Evolutionary conservation across 768 basidiomycete genomes (phyloP), one percentile per base, ranked within the genome.

Genomic region (Rhodotorula kratochvilovae): DNA sequence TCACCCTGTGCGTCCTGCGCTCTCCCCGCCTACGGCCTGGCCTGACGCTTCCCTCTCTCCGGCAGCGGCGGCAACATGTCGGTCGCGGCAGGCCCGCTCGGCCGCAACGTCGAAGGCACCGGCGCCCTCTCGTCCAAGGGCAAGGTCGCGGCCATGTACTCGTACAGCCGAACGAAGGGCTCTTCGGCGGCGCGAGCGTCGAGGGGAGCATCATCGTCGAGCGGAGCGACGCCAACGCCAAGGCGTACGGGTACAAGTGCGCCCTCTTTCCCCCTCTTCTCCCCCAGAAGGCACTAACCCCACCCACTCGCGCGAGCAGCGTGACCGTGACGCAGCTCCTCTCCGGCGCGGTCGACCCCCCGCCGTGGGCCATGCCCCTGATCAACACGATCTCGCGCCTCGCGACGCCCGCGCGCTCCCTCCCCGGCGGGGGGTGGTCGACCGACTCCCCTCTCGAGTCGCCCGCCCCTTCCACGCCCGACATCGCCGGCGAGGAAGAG

Each of bases 101-200:
- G 95, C 31, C 87, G 95, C 39, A 97, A 92, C 78, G 91, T 82
- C 36, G 95, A 98, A 82, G 95, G 92, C 7, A 84, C 84, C 5
- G 93, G 92, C 27, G 84, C 91, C 1, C 73, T 98, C 56, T 96
- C 87, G 77, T 85, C 90, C 2, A 89, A 86, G 61, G 94, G 94
- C 57, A 90, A 88, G 78, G 82, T 96, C 10, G 91, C 95, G 11
- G 92, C 93, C 46, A 96, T 98, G 92, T 92, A 82, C 70, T 80
- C 79, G 2, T 83, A 83, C 72, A 81, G 80, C 13, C 35, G 94
- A 80, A 93, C 93, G 2, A 90, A 64, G 95, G 95, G 31, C 85
- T 97, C 6, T 97, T 96, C 71, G 94, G 95, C 11, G 95, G 95
- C 11, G 84, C 96, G 19, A 92, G 90, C 1, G 76, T 84, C 55